Conservation (phyloP, 768 basidiomycete species). For the Kwoniella newhampshirensis region DNA sequence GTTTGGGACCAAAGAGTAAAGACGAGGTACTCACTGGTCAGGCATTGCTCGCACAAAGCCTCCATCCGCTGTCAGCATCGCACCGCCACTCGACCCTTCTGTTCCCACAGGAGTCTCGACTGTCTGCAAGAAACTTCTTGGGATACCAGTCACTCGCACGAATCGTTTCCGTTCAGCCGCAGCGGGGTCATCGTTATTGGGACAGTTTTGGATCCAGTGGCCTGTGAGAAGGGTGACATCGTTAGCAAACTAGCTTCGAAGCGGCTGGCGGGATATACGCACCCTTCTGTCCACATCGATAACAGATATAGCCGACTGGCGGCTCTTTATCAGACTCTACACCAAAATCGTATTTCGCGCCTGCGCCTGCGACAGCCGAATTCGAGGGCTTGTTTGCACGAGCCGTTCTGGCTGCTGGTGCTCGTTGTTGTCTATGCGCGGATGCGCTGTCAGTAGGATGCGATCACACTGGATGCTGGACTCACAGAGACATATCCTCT, state of each 20-base stretch:
- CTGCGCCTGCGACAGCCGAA: constrained; percentile 16
- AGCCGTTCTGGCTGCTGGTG: constrained; percentile 21
- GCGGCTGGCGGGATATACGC: constrained; percentile 4
- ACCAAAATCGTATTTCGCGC: constrained; percentile 58
- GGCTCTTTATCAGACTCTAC: constrained; percentile 59
- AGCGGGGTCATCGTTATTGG: constrained; percentile 92
- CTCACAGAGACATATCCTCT: constrained; percentile 99
- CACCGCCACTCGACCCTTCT: constrained; percentile 64
- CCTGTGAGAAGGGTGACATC: constrained; percentile 60
- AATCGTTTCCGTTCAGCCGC: constrained; percentile 92
- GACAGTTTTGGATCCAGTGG: constrained; percentile 99
- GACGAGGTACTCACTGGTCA: constrained; percentile 69
- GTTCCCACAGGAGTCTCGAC: constrained; percentile 69
- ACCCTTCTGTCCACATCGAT: constrained; percentile 97
- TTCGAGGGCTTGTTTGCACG: constrained; percentile 11
- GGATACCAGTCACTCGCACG: constrained; percentile 97
- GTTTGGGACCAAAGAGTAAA: background rate
- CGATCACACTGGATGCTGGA: constrained; percentile 50
- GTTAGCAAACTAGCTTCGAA: background rate
- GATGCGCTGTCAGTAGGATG: background rate
- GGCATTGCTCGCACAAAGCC: constrained; percentile 97
- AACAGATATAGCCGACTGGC: constrained; percentile 95
- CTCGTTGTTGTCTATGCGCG: constrained; percentile 6
- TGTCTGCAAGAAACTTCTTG: constrained; percentile 92
- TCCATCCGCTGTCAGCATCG: constrained; percentile 99